Conservation (phyloP, 2,329 filamentous ascomycete species). For the Xylariaceae sp. region DNA sequence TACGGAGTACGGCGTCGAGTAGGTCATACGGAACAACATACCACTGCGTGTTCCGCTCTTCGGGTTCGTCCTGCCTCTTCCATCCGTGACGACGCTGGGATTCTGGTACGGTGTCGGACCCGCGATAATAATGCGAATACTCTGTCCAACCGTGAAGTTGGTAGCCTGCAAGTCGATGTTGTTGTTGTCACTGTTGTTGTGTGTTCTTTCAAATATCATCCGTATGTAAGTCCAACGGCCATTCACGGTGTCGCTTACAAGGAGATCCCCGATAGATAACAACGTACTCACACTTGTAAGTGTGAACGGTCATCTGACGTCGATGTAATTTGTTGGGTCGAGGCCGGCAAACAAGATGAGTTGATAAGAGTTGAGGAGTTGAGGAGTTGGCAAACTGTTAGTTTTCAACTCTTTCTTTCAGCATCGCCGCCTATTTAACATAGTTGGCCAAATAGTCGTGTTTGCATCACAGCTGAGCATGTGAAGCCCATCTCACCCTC, state of each 20-base stretch:
- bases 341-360: too few relatives aligned
- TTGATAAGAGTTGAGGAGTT: too few relatives aligned
- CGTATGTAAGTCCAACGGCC: neutral
- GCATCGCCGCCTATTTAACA: too few relatives aligned
- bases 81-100: neutral
- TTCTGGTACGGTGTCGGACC: neutral
- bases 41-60: neutral
- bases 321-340: too few relatives aligned
- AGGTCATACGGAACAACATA: too few relatives aligned
- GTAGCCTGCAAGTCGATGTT: neutral
- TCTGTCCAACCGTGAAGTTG: neutral
- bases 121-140: neutral
- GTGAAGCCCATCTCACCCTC: neutral
- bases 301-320: too few relatives aligned
- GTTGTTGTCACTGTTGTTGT: neutral
- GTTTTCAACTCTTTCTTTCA: too few relatives aligned
- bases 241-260: neutral
- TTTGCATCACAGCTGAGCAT: neutral
- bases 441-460: neutral
- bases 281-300: too few relatives aligned
- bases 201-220: neutral
- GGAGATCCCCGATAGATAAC: too few relatives aligned
- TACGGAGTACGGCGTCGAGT: too few relatives aligned
- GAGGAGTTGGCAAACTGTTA: too few relatives aligned
- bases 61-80: neutral